Evolutionary conservation across 1,284 basidiomycete genomes (phyloP).

Genomic region (Apiotrichum domesticum): DNA sequence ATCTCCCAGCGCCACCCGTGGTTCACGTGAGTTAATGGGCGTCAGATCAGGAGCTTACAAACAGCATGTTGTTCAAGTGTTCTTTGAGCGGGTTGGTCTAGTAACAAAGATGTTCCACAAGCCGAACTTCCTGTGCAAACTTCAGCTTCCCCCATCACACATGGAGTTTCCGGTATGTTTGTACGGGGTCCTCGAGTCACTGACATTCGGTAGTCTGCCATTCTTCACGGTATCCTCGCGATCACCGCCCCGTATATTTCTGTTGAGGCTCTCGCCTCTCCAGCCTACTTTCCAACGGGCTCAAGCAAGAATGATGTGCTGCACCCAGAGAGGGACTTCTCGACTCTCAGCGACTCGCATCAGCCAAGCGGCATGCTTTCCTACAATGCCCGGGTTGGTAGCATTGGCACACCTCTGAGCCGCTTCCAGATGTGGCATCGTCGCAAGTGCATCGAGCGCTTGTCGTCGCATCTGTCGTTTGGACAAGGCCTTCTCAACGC

Average conservation of each 20-base stretch:
- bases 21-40: conserved; percentile 17
- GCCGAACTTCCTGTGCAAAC: conserved; percentile 20
- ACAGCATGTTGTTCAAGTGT: conserved; percentile 27
- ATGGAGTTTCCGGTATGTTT: conserved; percentile 31
- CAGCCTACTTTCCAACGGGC: conserved; percentile 36
- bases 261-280: conserved; percentile 20
- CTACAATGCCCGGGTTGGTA: not conserved
- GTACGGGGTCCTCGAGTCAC: conserved; percentile 4
- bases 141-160: conserved; percentile 32
- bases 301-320: conserved; percentile 16
- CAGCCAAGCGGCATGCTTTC: not conserved
- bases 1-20: conserved; percentile 29
- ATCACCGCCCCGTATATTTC: conserved; percentile 32
- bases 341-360: conserved; percentile 1
- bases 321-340: conserved; percentile 32
- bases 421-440: conserved; percentile 43
- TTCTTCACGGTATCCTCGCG: conserved; percentile 37
- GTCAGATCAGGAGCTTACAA: not conserved
- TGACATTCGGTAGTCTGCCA: not conserved
- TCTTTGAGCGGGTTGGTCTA: conserved; percentile 37
- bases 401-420: conserved; percentile 17
- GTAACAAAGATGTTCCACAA: conserved; percentile 36
- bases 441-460: conserved; percentile 28
- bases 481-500: not conserved
- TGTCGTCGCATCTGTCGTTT: conserved; percentile 1